These are phyloP conservation scores for Malassezia arunalokei DNA, from an alignment of 1,284 basidiomycete genomes.

Conservation along the genomic window DNA sequence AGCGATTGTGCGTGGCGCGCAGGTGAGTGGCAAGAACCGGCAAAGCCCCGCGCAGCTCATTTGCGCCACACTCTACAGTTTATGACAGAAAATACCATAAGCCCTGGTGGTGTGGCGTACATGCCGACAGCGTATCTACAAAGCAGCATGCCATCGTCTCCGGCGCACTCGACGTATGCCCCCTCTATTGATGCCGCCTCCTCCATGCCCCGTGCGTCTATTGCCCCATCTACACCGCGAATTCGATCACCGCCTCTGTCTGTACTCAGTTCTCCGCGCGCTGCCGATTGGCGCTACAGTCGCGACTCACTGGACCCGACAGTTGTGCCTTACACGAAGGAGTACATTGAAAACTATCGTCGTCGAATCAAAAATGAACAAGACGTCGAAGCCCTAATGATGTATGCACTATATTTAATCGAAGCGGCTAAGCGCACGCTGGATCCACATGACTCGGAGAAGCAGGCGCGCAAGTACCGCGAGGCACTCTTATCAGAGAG, in stretches of 20 bases:
- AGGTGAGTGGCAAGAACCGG: no score
- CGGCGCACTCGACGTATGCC: not conserved
- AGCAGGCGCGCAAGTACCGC: constrained; percentile 59
- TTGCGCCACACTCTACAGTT: no score
- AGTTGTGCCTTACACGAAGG: constrained; percentile 58
- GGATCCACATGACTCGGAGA: constrained; percentile 35
- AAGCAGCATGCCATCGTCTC: not conserved
- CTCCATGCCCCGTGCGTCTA: not conserved
- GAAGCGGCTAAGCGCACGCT: constrained; percentile 80
- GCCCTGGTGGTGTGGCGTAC: no score
- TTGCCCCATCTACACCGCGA: not conserved
- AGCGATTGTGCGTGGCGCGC: no score
- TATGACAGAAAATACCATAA: no score
- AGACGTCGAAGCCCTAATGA: constrained; percentile 95
- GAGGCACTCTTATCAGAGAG: constrained; percentile 77
- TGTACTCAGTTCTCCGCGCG: not conserved
- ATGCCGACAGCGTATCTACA: no score
- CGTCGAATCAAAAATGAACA: constrained; percentile 93
- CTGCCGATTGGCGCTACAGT: constrained; percentile 20
- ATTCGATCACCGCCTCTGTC: not conserved
- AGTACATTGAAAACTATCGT: constrained; percentile 93
- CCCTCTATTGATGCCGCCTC: not conserved
- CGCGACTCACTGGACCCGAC: constrained; percentile 29
- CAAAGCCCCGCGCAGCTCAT: no score
- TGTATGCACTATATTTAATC: constrained; percentile 93